phyloP scores from a whole-genome alignment of 805 yeast genomes.

The Candida nonsorbophila region DNA sequence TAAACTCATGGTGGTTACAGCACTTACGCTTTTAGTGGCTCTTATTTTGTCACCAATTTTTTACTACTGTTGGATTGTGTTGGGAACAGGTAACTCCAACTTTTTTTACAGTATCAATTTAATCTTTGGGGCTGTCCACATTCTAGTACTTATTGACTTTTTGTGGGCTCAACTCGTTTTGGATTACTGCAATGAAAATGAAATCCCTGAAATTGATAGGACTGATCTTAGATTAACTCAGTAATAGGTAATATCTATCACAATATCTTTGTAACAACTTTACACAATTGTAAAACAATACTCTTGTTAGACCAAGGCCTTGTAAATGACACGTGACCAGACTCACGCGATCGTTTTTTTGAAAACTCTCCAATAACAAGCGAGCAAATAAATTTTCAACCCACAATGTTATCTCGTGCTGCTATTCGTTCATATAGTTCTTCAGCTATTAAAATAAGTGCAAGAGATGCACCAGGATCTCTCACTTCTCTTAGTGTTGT shows the following conservation, averaged over 20 bases:
- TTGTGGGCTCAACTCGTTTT: slow-evolving; percentile 71
- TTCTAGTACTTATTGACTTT: slow-evolving; percentile 65
- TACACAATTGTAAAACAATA: no score
- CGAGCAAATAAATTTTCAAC: slow-evolving; percentile 3
- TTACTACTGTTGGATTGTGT: slow-evolving; percentile 88
- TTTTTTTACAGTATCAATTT: slow-evolving; percentile 93
- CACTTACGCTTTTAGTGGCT: slow-evolving; percentile 45
- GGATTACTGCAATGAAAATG: slow-evolving; percentile 48
- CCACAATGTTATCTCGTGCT: slow-evolving; percentile 37
- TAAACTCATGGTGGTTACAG: slow-evolving; percentile 40
- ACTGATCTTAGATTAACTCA: slow-evolving; percentile 9
- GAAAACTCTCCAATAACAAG: no score
- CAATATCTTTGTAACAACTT: no score
- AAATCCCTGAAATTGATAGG: slow-evolving; percentile 23
- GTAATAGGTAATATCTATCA: no score
- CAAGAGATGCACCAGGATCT: slow-evolving; percentile 58
- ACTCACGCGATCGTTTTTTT: no score
- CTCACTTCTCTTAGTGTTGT: slow-evolving; percentile 75
- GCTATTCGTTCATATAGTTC: slow-evolving; percentile 40
- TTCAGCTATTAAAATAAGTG: slow-evolving; percentile 41
- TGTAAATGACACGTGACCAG: no score
- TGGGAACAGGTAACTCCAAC: slow-evolving; percentile 93
- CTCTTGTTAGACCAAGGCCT: no score
- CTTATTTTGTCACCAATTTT: slow-evolving; percentile 78
- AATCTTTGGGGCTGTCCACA: slow-evolving; percentile 68